Evolutionary conservation across 2,329 filamentous ascomycete species (phyloP), one percentile per base, ranked within the genome.

Genomic region (Alternaria tenuissima): DNA sequence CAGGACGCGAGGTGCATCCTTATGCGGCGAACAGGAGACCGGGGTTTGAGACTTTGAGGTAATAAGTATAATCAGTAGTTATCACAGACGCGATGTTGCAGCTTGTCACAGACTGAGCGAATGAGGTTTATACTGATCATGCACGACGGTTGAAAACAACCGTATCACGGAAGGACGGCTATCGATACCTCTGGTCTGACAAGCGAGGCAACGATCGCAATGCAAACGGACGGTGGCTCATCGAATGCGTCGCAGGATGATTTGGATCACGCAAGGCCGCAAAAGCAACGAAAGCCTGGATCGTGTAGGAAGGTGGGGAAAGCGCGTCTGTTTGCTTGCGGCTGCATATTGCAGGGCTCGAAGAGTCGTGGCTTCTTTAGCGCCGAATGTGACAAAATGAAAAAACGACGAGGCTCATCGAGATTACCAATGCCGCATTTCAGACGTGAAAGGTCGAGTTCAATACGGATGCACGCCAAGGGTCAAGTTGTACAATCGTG

Each of bases 381-480:
- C 57, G 63, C 44, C 7, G 38, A 41, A 46, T 11, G 44, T 11
- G 53, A 58, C 41, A 59, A 61, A 52, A 43, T 30, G 62, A 64
- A 46, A 57, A 64, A 57, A 44, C 48, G 61, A 64, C 53, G 34
- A 59, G 43, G 51, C 41, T 63, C 32, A 57, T 26, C 52, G 30
- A 56, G 30, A 39, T 51, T 18, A 26, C 34, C 34, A 32, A 11
- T 12, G n/a, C 26, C 28, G 14, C 20, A 14, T 28, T 24, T 8
- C 32, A 36, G 30, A 49, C 6, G 36, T 18, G 18, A 14, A 22
- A 24, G 12, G 34, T 41, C 34, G n/a, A 47, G 11, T 26, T 9
- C 6, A 1, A 3, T 30, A 30, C 9, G 9, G 11, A 30, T 30
- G 11, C 11, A 30, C 9, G 28, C 28, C 28, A 11, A 30, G 28